Base-by-base conservation (phyloP, 1,139 yeast species). In the Saccharomyces hybrid region DNA sequence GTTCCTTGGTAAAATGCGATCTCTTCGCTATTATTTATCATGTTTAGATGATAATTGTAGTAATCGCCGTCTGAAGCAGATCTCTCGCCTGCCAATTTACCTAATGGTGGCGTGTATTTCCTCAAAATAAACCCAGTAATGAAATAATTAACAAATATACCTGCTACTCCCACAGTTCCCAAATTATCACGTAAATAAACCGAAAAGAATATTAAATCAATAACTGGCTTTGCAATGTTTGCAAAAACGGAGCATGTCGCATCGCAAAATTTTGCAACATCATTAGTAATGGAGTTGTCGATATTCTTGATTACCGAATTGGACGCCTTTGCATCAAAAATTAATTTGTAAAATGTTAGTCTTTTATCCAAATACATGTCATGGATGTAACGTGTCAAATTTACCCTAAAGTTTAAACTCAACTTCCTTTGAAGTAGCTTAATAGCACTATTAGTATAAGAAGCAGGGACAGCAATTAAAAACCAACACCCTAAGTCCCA, bases 1-100 rank as follows among this genome's bases (percentile, higher is more conserved):
- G 95, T 85, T 31, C 98, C 98, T 67, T 90, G 91, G 68, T 90
- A 91, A 68, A 91, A 91, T 0, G 97, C 96, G 65, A 91, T 89
- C 69, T 91, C 97, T 72, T 91, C 97, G 63, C 91, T 86, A 66
- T 91, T 91, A 55, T 88, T 85, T 67, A 89, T 89, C 67, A 91
- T 77, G 66, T 88, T 87, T 63, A 90, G 76, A 66, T 91, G 96
- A 60, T 88, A 88, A 63, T 88, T 90, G 67, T 91, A 87, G 69
- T 88, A 91, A 57, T 86, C 86, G 55, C 97, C 97, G 71, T 91
- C 97, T 38, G 91, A 79, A 50, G 81, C 82, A 4, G 96, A 87
- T 69, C 83, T 86, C 49, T 76, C 74, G 47, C 93, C 82, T 20
- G 91, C 81, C 55, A 90, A 73, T 63, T 80, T 81, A n/a, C 96